These are phyloP conservation scores for Suhomyces canberraensis DNA, from an alignment of 805 yeast genomes.

Conservation along the genomic window DNA sequence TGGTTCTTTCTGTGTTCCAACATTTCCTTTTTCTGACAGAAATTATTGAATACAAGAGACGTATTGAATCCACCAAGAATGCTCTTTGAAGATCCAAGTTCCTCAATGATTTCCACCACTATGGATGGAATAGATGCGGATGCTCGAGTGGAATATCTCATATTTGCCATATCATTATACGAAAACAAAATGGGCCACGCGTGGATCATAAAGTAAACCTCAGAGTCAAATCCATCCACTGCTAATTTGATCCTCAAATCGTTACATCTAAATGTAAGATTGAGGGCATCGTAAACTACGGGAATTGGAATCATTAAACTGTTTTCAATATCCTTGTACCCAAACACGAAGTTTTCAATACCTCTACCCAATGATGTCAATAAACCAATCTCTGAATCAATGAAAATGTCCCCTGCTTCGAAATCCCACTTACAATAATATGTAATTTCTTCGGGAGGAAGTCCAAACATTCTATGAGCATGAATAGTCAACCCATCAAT, in stretches of 20 bases:
- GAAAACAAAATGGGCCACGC: slow-evolving; percentile 33
- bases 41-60: slow-evolving; percentile 56
- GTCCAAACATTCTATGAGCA: slow-evolving; percentile 90
- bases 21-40: slow-evolving; percentile 51
- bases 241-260: slow-evolving; percentile 40
- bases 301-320: slow-evolving; percentile 57
- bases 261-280: slow-evolving; percentile 56
- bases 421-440: slow-evolving; percentile 91
- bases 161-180: slow-evolving; percentile 69
- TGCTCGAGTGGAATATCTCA: slow-evolving; percentile 55
- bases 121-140: slow-evolving; percentile 51
- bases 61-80: slow-evolving; percentile 49
- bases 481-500: slow-evolving; percentile 65
- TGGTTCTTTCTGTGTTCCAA: slow-evolving; percentile 49
- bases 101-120: slow-evolving; percentile 24
- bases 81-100: slow-evolving; percentile 9
- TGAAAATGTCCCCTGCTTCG: slow-evolving; percentile 53
- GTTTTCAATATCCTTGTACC: slow-evolving; percentile 75
- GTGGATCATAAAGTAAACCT: slow-evolving; percentile 11
- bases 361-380: slow-evolving; percentile 43
- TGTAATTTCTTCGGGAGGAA: slow-evolving; percentile 86
- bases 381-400: slow-evolving; percentile 50
- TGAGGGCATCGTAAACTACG: slow-evolving; percentile 64
- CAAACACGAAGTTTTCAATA: slow-evolving; percentile 50
- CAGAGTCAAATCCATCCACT: slow-evolving; percentile 24